Evolutionary conservation across 441 rosid genomes (phyloP).

Genomic region (Mallotus japonicus): DNA sequence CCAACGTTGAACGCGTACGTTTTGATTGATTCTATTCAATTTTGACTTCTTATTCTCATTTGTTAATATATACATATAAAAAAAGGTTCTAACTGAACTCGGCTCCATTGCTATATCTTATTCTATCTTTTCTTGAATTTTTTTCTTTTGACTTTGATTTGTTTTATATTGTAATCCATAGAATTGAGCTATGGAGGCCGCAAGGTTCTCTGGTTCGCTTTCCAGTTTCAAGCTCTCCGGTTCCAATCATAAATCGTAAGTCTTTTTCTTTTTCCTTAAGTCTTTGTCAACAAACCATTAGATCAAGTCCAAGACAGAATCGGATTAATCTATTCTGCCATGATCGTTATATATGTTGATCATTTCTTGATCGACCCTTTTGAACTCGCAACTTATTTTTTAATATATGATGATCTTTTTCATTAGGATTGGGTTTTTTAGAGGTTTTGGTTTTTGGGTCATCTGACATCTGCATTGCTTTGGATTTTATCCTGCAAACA

Average conservation of each 20-base stretch:
- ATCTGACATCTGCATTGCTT: background rate
- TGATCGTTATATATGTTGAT: too few relatives aligned
- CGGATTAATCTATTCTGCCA: too few relatives aligned
- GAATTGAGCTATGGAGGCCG: slow-evolving; percentile 28
- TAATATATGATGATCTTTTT: background rate
- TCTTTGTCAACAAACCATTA: too few relatives aligned
- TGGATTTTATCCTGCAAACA: background rate
- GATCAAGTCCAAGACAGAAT: too few relatives aligned
- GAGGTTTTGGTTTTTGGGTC: background rate
- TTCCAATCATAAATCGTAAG: slow-evolving; percentile 12
- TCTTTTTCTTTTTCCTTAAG: background rate
- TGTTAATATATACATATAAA: background rate
- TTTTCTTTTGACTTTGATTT: background rate
- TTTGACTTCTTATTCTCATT: background rate
- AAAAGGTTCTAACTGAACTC: background rate
- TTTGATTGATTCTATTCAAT: too few relatives aligned
- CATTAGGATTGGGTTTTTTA: background rate
- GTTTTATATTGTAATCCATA: background rate
- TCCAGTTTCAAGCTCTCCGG: background rate
- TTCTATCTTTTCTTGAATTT: background rate
- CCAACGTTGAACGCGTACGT: slow-evolving; percentile 7
- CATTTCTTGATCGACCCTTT: too few relatives aligned
- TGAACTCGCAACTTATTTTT: too few relatives aligned
- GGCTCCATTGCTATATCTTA: background rate
- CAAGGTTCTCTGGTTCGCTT: slow-evolving; percentile 22